phyloP scores from a whole-genome alignment of 768 basidiomycete genomes.

The Xerocomus potaroensis region DNA sequence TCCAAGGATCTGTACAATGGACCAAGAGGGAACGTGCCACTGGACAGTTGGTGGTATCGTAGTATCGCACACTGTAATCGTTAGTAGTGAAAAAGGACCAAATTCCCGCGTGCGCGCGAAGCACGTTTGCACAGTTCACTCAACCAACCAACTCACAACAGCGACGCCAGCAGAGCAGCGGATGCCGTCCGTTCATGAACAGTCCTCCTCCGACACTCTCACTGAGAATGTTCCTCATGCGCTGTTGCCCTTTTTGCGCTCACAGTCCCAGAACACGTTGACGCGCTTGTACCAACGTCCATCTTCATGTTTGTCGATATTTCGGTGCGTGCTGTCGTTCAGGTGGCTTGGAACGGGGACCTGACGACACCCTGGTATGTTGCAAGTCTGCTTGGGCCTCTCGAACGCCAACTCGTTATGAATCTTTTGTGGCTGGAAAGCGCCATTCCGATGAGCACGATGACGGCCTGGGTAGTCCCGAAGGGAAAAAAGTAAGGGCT shows the following conservation, averaged over 20 bases:
- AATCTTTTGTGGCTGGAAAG: slow-evolving; percentile 86
- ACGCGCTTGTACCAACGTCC: slow-evolving; percentile 80
- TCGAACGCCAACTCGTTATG: slow-evolving; percentile 85
- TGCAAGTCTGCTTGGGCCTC: slow-evolving; percentile 63
- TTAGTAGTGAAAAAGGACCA: too few species aligned
- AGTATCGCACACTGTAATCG: too few species aligned
- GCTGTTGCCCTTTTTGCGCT: slow-evolving; percentile 73
- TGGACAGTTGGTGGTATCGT: too few species aligned
- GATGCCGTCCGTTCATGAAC: slow-evolving; percentile 25
- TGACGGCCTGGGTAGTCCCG: slow-evolving; percentile 72
- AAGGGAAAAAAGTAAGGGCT: slow-evolving; percentile 70
- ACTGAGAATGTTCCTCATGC: slow-evolving; percentile 47
- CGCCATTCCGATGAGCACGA: slow-evolving; percentile 57
- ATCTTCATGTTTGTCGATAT: slow-evolving; percentile 86
- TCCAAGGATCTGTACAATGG: too few species aligned
- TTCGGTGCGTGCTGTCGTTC: slow-evolving; percentile 51
- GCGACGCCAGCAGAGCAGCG: not conserved
- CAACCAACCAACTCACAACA: not conserved
- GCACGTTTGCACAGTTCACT: not conserved
- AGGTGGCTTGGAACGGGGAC: not conserved
- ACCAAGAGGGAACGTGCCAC: too few species aligned
- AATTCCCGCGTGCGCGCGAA: too few species aligned
- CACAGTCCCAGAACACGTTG: slow-evolving; percentile 73
- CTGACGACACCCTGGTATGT: slow-evolving; percentile 6
- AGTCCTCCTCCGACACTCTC: slow-evolving; percentile 8